Evolutionary conservation across 1,284 basidiomycete species (phyloP), one percentile per base, ranked within the genome.

Genomic region (Papiliotrema fonsecae): DNA sequence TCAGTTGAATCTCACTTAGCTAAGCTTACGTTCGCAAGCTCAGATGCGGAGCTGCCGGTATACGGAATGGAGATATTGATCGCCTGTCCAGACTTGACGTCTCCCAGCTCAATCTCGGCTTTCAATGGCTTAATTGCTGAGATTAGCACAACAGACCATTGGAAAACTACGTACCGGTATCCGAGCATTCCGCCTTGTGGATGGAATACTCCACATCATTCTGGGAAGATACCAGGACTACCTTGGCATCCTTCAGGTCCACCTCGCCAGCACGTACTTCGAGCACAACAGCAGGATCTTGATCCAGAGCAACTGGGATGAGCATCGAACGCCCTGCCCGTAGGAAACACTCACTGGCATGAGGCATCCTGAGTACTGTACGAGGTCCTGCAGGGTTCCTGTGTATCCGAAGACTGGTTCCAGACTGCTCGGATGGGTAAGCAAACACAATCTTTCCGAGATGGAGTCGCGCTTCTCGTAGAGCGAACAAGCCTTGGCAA

Each of bases 361-460:
- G 56, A 2, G 70, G 70, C 65, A 73, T 67, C 21, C 54, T 51
- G 11, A 71, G 61, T 39, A 2, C 62, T 61, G 30, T 57, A n/a
- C 31, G 27, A 14, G 28, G 32, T 31, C 25, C 45, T 4, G 16
- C 16, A 3, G 31, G 4, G 18, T 35, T 28, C 13, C 34, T 19
- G 32, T 11, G 31, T 16, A 45, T n/a, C 7, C 24, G 11, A n/a
- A 45, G 6, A 6, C 13, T 13, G 22, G 32, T 16, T 4, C 22
- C 42, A 4, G 6, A 32, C 11, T 6, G 13, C 3, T 27, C 7
- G 5, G 13, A 10, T 9, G 18, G 35, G 25, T 47, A 47, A 11
- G 26, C 26, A 18, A 47, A 47, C 4, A 16, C 27, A 19, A 47
- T 22, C 25, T 35, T 11, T 19, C 45, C 45, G 2, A 47, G 5